These are phyloP conservation scores for Citrus trifoliata DNA, from an alignment of 345 rosid species.

Conservation along the genomic window DNA sequence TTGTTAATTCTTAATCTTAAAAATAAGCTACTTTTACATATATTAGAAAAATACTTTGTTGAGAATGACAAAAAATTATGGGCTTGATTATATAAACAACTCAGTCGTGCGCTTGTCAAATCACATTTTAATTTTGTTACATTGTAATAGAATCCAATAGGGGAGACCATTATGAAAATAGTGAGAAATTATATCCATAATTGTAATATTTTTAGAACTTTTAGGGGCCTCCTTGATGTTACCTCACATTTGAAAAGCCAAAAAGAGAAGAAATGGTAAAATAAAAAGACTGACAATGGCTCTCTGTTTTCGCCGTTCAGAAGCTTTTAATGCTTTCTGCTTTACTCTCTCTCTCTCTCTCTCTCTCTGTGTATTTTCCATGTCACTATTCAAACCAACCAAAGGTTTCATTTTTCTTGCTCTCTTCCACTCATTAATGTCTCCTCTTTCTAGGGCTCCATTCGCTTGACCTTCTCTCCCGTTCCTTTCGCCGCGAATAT, in stretches of 20 bases:
- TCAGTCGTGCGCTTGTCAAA: too few relatives aligned
- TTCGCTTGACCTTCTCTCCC: background rate
- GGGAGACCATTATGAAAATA: background rate
- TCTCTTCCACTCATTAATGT: background rate
- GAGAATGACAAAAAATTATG: too few relatives aligned
- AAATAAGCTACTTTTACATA: too few relatives aligned
- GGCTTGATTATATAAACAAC: too few relatives aligned
- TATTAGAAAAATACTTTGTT: too few relatives aligned
- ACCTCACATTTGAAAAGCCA: background rate
- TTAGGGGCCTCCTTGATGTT: background rate
- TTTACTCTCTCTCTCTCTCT: constrained; percentile 11
- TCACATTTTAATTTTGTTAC: too few relatives aligned
- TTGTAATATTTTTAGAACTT: background rate
- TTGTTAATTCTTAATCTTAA: too few relatives aligned
- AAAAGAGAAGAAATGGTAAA: background rate
- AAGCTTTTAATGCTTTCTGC: constrained; percentile 23
- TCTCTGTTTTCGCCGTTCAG: constrained; percentile 17
- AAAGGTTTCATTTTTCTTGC: background rate
- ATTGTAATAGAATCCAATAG: too few relatives aligned
- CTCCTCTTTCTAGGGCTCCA: background rate
- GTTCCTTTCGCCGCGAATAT: constrained; percentile 4
- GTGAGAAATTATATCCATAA: too few relatives aligned
- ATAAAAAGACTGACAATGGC: background rate
- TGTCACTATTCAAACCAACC: background rate
- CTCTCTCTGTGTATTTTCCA: background rate